Percentiles rank a stretch among this genome's conserved stretches.
Conservation (phyloP, 805 yeast species). For the Starmerella kuoi region DNA sequence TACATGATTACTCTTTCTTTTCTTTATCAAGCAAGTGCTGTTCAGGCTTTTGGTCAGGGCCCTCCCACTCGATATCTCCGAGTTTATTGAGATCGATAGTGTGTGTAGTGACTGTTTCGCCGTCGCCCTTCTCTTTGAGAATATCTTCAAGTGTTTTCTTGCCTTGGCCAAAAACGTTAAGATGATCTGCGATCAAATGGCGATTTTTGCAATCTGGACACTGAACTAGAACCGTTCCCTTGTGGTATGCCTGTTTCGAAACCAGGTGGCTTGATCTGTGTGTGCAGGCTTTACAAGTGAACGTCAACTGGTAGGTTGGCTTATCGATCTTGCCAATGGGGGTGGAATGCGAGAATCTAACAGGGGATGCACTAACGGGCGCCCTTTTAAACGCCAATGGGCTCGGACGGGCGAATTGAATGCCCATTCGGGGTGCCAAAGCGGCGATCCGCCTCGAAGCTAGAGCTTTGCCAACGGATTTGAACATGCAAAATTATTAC, state of each 20-base stretch:
- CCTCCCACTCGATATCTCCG: constrained; percentile 27
- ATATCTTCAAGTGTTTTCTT: constrained; percentile 71
- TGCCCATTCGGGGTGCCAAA: neutral
- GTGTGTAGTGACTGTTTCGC: constrained; percentile 55
- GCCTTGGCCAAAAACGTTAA: constrained; percentile 70
- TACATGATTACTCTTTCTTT: neutral
- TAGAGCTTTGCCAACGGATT: neutral
- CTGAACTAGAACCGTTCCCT: constrained; percentile 76
- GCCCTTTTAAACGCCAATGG: neutral
- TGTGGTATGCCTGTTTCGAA: constrained; percentile 79
- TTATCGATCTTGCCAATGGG: constrained; percentile 42
- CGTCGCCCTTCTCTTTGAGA: constrained; percentile 45
- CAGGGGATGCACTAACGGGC: neutral
- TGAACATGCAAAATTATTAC: neutral
- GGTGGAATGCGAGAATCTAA: constrained; percentile 4
- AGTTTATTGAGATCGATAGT: constrained; percentile 30
- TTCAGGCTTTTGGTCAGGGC: constrained; percentile 16
- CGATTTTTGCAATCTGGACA: constrained; percentile 86
- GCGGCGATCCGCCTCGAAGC: neutral
- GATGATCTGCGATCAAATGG: constrained; percentile 82
- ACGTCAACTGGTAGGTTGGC: constrained; percentile 75
- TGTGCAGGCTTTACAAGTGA: constrained; percentile 81
- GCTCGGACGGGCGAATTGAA: neutral
- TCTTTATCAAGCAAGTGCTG: constrained; percentile 5
- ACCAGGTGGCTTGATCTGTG: constrained; percentile 79